Conservation (phyloP, 2,329 filamentous ascomycete genomes). For the Colletotrichum cuscutae region DNA sequence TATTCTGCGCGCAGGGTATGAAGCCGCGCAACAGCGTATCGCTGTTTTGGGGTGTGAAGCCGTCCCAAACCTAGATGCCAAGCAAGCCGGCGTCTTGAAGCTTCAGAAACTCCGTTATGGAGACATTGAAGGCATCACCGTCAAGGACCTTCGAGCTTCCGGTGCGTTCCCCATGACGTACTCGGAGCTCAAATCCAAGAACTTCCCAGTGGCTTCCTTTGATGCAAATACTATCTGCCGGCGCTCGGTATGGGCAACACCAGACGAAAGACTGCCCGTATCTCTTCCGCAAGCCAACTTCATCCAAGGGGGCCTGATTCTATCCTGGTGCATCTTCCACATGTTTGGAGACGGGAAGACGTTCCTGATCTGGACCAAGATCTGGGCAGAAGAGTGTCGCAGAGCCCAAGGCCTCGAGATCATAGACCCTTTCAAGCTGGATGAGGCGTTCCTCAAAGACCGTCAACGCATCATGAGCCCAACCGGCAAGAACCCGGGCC, state of each 20-base stretch:
- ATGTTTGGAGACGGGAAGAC: constrained; percentile 47
- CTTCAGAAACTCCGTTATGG: constrained; percentile 40
- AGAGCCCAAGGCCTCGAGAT: constrained; percentile 41
- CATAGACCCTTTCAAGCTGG: constrained; percentile 38
- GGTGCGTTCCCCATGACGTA: constrained; percentile 39
- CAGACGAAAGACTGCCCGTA: constrained; percentile 36
- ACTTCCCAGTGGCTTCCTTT: constrained; percentile 40
- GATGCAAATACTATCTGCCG: constrained; percentile 39
- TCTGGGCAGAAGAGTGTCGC: constrained; percentile 49
- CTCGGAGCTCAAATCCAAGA: constrained; percentile 40
- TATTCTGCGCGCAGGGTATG: constrained; percentile 43
- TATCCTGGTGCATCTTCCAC: constrained; percentile 43
- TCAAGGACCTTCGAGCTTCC: constrained; percentile 40
- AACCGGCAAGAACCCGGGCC: constrained; percentile 41
- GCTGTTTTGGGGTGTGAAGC: constrained; percentile 45
- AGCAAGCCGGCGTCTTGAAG: constrained; percentile 46
- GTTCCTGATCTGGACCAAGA: constrained; percentile 44
- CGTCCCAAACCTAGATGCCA: constrained; percentile 42
- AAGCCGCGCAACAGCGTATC: constrained; percentile 42
- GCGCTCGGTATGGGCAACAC: constrained; percentile 40
- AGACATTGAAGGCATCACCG: constrained; percentile 39
- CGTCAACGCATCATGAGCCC: constrained; percentile 41
- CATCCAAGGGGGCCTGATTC: constrained; percentile 42
- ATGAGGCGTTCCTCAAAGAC: constrained; percentile 43
- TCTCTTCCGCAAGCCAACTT: constrained; percentile 43